These are phyloP conservation scores for Geoglossum cookeanum DNA, from an alignment of 2,329 filamentous ascomycete species.

Conservation along the genomic window DNA sequence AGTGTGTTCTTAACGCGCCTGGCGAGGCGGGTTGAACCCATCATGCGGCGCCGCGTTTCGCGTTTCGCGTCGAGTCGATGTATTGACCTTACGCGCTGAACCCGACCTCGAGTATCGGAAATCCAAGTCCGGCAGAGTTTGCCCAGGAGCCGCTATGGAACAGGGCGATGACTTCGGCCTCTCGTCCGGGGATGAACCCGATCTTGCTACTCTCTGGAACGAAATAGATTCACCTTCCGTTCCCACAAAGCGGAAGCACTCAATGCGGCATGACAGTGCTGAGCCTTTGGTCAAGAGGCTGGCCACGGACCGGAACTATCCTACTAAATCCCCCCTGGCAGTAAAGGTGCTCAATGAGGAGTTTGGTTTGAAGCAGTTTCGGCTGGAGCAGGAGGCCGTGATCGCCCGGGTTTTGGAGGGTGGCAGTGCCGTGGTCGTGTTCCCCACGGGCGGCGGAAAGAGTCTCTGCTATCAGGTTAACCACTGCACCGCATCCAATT, in stretches of 20 bases:
- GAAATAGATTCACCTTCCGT: not conserved
- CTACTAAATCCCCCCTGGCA: constrained; percentile 9
- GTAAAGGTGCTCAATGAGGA: constrained; percentile 20
- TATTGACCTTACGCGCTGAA: too few species aligned
- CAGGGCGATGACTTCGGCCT: constrained; percentile 1
- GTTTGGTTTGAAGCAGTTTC: constrained; percentile 25
- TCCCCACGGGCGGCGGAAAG: constrained; percentile 25
- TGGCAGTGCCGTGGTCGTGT: constrained; percentile 24
- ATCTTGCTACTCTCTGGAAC: not conserved
- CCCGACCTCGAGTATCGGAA: too few species aligned
- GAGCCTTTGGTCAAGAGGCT: not conserved
- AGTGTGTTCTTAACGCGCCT: too few species aligned
- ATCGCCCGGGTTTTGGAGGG: constrained; percentile 25
- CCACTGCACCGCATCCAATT: too few species aligned
- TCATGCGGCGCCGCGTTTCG: too few species aligned
- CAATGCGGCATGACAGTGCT: not conserved
- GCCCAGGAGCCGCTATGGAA: not conserved
- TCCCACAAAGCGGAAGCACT: constrained; percentile 2
- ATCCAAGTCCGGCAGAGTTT: too few species aligned
- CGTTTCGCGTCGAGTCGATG: too few species aligned
- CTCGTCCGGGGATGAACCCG: constrained; percentile 5
- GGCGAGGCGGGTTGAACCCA: too few species aligned
- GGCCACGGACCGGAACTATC: not conserved
- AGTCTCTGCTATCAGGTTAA: constrained; percentile 22
- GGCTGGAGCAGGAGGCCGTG: constrained; percentile 27